A percentile compares a stretch with the other conserved stretches of the same genome.
These are phyloP conservation scores for Emergomyces africanus DNA, from an alignment of 2,329 filamentous ascomycete genomes.

Conservation along the genomic window DNA sequence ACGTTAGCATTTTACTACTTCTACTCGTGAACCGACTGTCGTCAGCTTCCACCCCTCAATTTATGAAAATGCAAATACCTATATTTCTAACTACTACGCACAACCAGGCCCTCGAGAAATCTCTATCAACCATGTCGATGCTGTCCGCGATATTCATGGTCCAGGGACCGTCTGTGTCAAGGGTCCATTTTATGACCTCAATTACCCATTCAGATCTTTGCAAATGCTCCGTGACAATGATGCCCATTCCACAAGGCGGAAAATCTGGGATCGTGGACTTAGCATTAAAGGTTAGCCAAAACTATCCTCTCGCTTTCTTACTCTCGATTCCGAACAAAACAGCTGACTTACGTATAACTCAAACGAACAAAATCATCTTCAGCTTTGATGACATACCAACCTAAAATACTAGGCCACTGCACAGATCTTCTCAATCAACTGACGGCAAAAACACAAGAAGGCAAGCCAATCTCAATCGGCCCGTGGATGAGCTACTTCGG, in stretches of 20 bases:
- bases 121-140: conserved; percentile 11
- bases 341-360: not conserved
- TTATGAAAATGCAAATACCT: not conserved
- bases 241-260: conserved; percentile 11
- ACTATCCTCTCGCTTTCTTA: not conserved
- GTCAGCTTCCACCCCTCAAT: not conserved
- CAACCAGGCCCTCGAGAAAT: conserved; percentile 13
- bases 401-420: conserved; percentile 5
- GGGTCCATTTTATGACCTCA: conserved; percentile 16
- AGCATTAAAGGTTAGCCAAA: conserved; percentile 15
- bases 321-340: not conserved
- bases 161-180: conserved; percentile 13
- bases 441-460: not conserved
- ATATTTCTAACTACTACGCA: not conserved
- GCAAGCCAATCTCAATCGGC: conserved; percentile 6
- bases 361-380: not conserved
- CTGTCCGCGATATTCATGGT: conserved; percentile 10
- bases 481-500: conserved; percentile 16
- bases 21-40: not conserved
- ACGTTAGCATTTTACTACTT: not conserved
- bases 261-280: conserved; percentile 22
- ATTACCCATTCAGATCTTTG: conserved; percentile 13
- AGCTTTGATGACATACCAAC: conserved; percentile 7
- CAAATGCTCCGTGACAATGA: conserved; percentile 13
- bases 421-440: conserved; percentile 3